Evolutionary conservation across 2,329 filamentous ascomycete genomes (phyloP).

Genomic region (Fusarium gaditjirri): DNA sequence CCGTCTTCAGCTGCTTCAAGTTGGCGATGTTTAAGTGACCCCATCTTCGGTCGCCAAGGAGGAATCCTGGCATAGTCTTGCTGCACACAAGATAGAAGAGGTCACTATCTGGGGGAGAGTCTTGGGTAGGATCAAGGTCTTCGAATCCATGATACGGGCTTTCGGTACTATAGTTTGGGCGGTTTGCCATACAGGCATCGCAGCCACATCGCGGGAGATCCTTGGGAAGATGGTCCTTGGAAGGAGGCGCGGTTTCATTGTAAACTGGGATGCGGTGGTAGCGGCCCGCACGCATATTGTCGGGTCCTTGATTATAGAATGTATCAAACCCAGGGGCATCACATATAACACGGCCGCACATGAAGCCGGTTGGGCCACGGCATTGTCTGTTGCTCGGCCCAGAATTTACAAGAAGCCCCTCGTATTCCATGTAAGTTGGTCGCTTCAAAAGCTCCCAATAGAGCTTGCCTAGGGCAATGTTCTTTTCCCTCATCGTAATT

Average conservation of each 20-base stretch:
- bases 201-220: slow-evolving; percentile 57
- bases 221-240: slow-evolving; percentile 54
- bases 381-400: slow-evolving; percentile 39
- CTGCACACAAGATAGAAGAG: slow-evolving; percentile 57
- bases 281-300: slow-evolving; percentile 25
- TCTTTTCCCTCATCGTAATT: slow-evolving; percentile 50
- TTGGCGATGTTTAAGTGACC: slow-evolving; percentile 54
- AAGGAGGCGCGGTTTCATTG: slow-evolving; percentile 20
- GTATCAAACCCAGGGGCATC: slow-evolving; percentile 56
- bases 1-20: slow-evolving; percentile 54
- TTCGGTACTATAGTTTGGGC: slow-evolving; percentile 30
- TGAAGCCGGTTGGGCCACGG: slow-evolving; percentile 50
- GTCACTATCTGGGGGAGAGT: slow-evolving; percentile 53
- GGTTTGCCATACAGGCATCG: slow-evolving; percentile 46
- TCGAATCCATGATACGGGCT: slow-evolving; percentile 55
- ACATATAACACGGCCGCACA: slow-evolving; percentile 56
- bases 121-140: slow-evolving; percentile 50
- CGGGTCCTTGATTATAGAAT: slow-evolving; percentile 46
- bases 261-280: slow-evolving; percentile 26
- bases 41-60: slow-evolving; percentile 58
- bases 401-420: slow-evolving; percentile 53
- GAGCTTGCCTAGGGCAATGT: slow-evolving; percentile 55
- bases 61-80: slow-evolving; percentile 59
- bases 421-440: slow-evolving; percentile 59
- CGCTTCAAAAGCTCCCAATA: slow-evolving; percentile 60